phyloP scores from a whole-genome alignment of 2,329 filamentous ascomycete genomes.

The Sporothrix mexicana region DNA sequence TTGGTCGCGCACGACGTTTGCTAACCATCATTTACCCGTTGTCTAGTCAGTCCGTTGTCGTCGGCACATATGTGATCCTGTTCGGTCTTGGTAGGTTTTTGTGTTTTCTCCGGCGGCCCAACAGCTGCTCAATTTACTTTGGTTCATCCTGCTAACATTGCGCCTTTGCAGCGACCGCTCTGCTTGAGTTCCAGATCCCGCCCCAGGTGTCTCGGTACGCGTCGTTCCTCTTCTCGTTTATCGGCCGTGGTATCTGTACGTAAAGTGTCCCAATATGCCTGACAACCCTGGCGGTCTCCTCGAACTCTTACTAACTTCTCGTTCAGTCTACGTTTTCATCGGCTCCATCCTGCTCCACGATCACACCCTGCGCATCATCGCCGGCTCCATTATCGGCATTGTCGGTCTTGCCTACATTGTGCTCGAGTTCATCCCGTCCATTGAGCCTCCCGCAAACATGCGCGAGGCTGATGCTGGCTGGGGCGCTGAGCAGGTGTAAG shows the following conservation, averaged over 20 bases:
- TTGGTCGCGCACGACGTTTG: neutral
- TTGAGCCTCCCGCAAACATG: constrained; percentile 83
- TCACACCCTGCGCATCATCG: constrained; percentile 70
- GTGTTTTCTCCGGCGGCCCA: neutral
- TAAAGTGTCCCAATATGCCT: neutral
- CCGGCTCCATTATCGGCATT: constrained; percentile 77
- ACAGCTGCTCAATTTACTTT: constrained; percentile 33
- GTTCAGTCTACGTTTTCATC: constrained; percentile 90
- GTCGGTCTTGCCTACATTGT: constrained; percentile 78
- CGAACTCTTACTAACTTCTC: neutral
- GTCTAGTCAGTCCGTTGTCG: constrained; percentile 70
- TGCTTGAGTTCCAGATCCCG: constrained; percentile 92
- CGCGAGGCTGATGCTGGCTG: constrained; percentile 76
- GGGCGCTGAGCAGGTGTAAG: constrained; percentile 77
- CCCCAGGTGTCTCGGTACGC: constrained; percentile 92
- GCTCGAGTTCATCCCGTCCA: constrained; percentile 77
- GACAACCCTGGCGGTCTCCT: too few relatives aligned
- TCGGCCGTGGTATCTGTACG: constrained; percentile 93
- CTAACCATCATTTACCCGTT: constrained; percentile 27
- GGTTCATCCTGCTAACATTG: constrained; percentile 31
- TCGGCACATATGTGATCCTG: constrained; percentile 86
- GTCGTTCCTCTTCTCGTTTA: constrained; percentile 96
- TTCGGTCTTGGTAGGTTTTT: constrained; percentile 77
- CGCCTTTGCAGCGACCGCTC: constrained; percentile 62
- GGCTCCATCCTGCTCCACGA: constrained; percentile 81